phyloP scores from a whole-genome alignment of 345 rosid genomes.

The Boechera divaricarpa region DNA sequence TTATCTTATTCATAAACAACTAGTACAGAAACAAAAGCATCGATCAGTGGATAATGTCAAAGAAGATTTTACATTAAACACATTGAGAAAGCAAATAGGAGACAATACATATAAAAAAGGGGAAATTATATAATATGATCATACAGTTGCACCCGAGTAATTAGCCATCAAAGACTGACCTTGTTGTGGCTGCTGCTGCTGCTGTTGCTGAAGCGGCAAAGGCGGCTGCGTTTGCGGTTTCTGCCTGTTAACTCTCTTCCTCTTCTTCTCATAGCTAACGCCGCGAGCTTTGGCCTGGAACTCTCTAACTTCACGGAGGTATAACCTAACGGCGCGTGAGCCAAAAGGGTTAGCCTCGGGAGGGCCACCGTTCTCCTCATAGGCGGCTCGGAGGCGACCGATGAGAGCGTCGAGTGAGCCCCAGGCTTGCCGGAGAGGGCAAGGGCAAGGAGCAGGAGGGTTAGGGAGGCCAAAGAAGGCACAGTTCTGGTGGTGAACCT shows the following conservation, averaged over 20 bases:
- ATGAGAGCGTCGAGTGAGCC: conserved; percentile 48
- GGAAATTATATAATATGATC: conserved; percentile 16
- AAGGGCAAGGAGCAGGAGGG: conserved; percentile 50
- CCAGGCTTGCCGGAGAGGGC: conserved; percentile 50
- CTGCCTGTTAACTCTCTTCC: conserved; percentile 53
- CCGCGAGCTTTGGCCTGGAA: conserved; percentile 49
- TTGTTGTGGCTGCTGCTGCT: conserved; percentile 35
- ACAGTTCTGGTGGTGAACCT: conserved; percentile 43
- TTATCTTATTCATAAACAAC: conserved; percentile 32
- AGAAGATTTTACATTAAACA: conserved; percentile 24
- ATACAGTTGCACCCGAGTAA: conserved; percentile 42
- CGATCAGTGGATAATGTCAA: background rate
- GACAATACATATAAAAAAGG: conserved; percentile 32
- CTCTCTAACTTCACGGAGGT: conserved; percentile 46
- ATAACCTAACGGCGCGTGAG: conserved; percentile 49
- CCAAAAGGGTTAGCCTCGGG: conserved; percentile 48
- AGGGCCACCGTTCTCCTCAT: conserved; percentile 50
- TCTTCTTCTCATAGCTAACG: conserved; percentile 48
- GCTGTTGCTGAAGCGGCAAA: conserved; percentile 40
- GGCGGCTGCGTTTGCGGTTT: conserved; percentile 37
- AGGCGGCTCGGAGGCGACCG: conserved; percentile 49
- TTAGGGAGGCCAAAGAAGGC: conserved; percentile 47
- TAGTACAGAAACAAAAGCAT: conserved; percentile 39
- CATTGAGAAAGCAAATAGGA: conserved; percentile 28
- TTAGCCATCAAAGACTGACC: conserved; percentile 48